Evolutionary conservation across 352 stramenopile genomes (phyloP), one percentile per base, ranked within the genome.

Genomic region (Globisporangium heterothallicum): DNA sequence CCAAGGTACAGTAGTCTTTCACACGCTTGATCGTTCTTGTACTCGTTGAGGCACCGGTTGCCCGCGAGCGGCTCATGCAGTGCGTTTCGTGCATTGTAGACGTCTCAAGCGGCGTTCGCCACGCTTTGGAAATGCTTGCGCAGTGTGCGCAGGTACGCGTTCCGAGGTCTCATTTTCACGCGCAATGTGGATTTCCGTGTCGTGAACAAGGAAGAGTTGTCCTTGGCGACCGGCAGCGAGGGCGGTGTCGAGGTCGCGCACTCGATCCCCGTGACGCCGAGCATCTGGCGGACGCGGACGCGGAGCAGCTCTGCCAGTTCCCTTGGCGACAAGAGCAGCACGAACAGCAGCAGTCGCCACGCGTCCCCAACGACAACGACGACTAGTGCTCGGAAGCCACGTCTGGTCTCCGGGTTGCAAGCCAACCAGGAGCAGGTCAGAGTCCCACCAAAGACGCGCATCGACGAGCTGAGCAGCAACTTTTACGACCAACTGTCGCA

Each of bases 71-170:
- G 36, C 18, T 19, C 10, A 41, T 16, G 18, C 53, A 25, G 1
- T 58, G n/a, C 19, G 7, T 9, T 49, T 24, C 36, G 16, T 40
- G 35, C 44, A 2, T 29, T 40, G 10, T 52, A 86, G 70, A 72
- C 67, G 10, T 82, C 80, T 13, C 67, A 81, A 42, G 62, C 69
- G 0, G 72, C 78, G 12, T 94, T 92, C 52, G 29, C 64, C 25
- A 82, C 74, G 7, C 68, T 94, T 4, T 84, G 70, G 58, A 86
- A 84, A 44, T 94, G 83, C 29, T 54, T 94, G 30, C 69, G 80
- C 27, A 94, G 83, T 53, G 78, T 94, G 22, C 76, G 80, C 12
- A 78, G 78, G 9, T 90, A 94, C 53, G 83, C 83, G 18, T 77
- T 75, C 46, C 75, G 76, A 5, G 83, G 83, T 0, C 73, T 94